Percentiles rank a stretch among this genome's conserved stretches.
Evolutionary conservation across 495 filamentous ascomycete species (phyloP).

Genomic region (Tuber calosporum): DNA sequence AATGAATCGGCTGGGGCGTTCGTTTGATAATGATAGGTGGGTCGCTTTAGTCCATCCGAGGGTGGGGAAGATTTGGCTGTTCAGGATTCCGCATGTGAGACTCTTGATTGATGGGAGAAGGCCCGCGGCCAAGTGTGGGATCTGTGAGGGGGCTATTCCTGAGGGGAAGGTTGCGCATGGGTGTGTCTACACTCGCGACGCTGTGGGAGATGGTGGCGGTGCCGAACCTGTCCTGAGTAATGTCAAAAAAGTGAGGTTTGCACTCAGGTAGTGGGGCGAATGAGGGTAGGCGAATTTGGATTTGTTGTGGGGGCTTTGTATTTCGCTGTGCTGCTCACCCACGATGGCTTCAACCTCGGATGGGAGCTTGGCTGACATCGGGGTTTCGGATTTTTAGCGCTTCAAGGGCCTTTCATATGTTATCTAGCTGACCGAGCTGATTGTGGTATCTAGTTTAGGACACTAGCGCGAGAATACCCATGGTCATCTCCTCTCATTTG

Average conservation of each 20-base stretch:
- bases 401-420: neutral
- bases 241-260: neutral
- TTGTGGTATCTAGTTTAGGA: neutral
- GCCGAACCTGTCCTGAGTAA: neutral
- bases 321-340: neutral
- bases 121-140: neutral
- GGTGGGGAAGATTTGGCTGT: neutral
- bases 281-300: neutral
- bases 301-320: neutral
- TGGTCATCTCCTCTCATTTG: neutral
- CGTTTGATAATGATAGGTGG: neutral
- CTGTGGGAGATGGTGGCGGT: neutral
- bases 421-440: neutral
- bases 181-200: neutral
- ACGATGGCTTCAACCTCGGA: neutral
- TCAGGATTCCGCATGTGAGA: slow-evolving; percentile 1
- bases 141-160: neutral
- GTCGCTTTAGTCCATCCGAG: neutral
- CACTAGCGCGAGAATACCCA: neutral
- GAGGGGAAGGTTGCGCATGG: neutral
- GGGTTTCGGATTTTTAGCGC: neutral
- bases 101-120: neutral
- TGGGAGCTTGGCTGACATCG: neutral
- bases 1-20: neutral
- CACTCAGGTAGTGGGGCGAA: neutral